Percentiles rank a stretch among this genome's conserved stretches.
Evolutionary conservation across 768 basidiomycete genomes (phyloP).

Genomic region (Auricularia auricula-judae): DNA sequence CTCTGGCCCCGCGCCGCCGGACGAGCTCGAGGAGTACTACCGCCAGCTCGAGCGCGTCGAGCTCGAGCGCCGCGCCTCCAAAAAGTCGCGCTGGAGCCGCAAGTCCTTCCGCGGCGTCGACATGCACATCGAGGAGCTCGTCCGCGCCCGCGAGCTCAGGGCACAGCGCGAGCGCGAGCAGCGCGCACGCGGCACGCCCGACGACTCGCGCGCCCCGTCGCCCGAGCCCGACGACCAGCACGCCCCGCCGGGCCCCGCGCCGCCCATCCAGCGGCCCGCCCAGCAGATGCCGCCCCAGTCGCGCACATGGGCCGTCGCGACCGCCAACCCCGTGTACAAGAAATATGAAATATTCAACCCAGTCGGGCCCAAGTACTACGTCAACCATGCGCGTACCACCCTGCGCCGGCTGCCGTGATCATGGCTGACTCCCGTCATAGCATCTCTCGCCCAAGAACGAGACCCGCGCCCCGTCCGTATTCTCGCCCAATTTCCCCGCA

Average conservation of each 20-base stretch:
- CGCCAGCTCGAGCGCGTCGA: background rate
- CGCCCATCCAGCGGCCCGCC: background rate
- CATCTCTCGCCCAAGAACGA: background rate
- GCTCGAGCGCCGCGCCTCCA: background rate
- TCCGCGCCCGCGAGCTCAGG: background rate
- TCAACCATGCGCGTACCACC: background rate
- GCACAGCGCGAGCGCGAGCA: background rate
- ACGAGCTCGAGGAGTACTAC: background rate
- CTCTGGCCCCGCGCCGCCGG: background rate
- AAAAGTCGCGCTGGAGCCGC: background rate
- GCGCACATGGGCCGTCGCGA: background rate
- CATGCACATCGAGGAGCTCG: background rate
- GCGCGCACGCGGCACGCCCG: background rate
- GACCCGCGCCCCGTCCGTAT: background rate
- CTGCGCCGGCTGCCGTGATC: background rate
- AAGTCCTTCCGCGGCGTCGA: slow-evolving; percentile 2
- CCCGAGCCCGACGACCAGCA: background rate
- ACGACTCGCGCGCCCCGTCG: background rate
- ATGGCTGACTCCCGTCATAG: background rate
- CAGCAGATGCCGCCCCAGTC: background rate
- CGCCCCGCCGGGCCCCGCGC: background rate
- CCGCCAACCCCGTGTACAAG: background rate
- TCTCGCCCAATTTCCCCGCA: background rate
- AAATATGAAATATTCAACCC: background rate
- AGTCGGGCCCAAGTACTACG: background rate